Base-by-base conservation (phyloP, 495 filamentous ascomycete species). In the Penicillium roqueforti region DNA sequence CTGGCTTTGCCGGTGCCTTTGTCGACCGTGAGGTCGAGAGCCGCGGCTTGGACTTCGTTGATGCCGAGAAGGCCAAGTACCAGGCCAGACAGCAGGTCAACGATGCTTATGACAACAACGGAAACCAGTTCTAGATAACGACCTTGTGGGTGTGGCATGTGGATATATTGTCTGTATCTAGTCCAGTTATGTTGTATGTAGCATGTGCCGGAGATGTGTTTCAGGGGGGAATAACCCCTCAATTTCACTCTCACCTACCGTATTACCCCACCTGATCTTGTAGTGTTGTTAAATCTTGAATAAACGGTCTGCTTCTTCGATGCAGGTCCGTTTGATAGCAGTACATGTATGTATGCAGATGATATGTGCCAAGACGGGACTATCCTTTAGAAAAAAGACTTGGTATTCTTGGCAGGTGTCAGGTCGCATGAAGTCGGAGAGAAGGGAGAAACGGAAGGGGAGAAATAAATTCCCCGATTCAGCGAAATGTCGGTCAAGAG, bases 21-120 rank as follows among this genome's bases (percentile, higher is more conserved):
- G 80, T 87, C 59, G 87, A 90, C 73, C 84, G 83, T 63, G 72
- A 88, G 36, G 68, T 82, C 65, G 85, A 89, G 80, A 84, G 79
- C 66, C 85, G 85, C 75, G 85, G 85, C 10, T 69, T 84, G 31
- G 81, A 87, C 72, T 81, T 74, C 55, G 60, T 84, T 58, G 86
- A 90, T 71, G 67, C 74, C 9, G 86, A 89, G 76, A 75, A 77
- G 70, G 81, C 84, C 48, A 86, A 86, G 71, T 73, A 69, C 42
- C 72, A 84, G 16, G 85, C 87, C 36, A 72, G 74, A 56, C 38
- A 76, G 71, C 79, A 83, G 57, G 13, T 26, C 7, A 25, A 45
- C 13, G 5, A 28, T 3, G 25, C 42, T 3, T 45, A 29, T 26
- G 42, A 45, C 8, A 7, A 6, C 32, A n/a, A n/a, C 7, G 32